A percentile compares a stretch with the other conserved stretches of the same genome.
Conservation (phyloP, 306 rosid species). For the Leucaena leucocephala region DNA sequence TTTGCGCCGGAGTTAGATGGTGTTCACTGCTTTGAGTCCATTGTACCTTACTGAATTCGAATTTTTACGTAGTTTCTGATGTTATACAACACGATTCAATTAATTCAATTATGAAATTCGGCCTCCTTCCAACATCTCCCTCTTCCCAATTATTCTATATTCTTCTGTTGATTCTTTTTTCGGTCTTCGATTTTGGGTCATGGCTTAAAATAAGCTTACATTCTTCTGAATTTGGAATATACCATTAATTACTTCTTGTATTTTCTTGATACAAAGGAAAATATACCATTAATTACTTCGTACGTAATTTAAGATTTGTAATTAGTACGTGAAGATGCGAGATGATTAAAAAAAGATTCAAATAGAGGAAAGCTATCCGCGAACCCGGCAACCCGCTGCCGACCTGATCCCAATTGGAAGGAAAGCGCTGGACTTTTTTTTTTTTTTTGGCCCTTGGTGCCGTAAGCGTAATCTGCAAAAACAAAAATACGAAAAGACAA, state of each 20-base stretch:
- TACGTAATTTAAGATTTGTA: no score
- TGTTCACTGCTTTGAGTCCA: constrained; percentile 61
- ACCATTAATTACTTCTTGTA: no score
- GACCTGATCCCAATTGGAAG: background rate
- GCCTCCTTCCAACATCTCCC: background rate
- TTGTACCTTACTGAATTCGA: constrained; percentile 31
- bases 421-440: no score
- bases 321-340: no score
- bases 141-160: constrained; percentile 21
- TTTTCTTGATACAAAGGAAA: no score
- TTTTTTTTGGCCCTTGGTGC: no score
- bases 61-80: background rate
- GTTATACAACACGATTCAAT: background rate
- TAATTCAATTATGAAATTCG: background rate
- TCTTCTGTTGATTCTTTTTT: constrained; percentile 22
- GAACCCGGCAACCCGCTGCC: background rate
- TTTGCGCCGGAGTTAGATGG: constrained; percentile 77
- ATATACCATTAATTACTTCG: no score
- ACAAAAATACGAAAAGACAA: no score
- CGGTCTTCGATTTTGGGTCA: constrained; percentile 29
- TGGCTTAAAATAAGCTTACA: background rate
- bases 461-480: no score
- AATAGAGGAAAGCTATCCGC: no score
- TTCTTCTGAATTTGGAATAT: background rate
- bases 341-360: no score